A percentile compares a stretch with the other conserved stretches of the same genome.
phyloP scores from a whole-genome alignment of 2,329 filamentous ascomycete species.

The Aphanocladium album region DNA sequence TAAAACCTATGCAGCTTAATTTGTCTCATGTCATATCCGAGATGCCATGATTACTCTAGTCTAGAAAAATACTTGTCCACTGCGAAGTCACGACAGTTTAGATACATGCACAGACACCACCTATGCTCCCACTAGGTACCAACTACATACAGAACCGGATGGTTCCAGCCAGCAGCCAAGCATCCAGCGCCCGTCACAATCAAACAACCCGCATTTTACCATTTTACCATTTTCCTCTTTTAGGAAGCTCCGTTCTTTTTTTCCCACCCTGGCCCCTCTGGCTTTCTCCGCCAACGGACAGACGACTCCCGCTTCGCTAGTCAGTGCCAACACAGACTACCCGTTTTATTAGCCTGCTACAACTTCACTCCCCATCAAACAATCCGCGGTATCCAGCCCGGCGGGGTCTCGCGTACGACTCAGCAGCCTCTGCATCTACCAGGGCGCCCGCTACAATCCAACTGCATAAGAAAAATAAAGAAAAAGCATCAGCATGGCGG shows the following conservation, averaged over 20 bases:
- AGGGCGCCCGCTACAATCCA: background rate
- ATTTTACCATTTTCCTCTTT: background rate
- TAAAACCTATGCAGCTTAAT: background rate
- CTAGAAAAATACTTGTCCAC: no score
- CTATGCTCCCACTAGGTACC: no score
- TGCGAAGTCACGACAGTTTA: no score
- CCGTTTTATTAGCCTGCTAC: no score
- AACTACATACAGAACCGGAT: no score
- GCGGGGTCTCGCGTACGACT: background rate
- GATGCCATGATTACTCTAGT: background rate
- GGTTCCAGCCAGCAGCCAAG: no score
- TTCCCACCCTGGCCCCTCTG: no score
- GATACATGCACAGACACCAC: no score
- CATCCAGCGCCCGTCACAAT: no score
- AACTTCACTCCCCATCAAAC: no score
- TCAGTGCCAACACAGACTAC: background rate
- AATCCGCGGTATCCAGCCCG: no score
- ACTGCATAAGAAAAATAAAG: background rate
- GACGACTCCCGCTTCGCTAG: background rate
- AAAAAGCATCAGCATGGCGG: background rate
- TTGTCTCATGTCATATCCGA: background rate
- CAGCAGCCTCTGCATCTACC: background rate
- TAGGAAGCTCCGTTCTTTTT: background rate
- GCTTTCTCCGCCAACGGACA: no score
- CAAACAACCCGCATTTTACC: background rate